These are phyloP conservation scores for Alternaria sp. DNA, from an alignment of 2,329 filamentous ascomycete species.

Conservation along the genomic window DNA sequence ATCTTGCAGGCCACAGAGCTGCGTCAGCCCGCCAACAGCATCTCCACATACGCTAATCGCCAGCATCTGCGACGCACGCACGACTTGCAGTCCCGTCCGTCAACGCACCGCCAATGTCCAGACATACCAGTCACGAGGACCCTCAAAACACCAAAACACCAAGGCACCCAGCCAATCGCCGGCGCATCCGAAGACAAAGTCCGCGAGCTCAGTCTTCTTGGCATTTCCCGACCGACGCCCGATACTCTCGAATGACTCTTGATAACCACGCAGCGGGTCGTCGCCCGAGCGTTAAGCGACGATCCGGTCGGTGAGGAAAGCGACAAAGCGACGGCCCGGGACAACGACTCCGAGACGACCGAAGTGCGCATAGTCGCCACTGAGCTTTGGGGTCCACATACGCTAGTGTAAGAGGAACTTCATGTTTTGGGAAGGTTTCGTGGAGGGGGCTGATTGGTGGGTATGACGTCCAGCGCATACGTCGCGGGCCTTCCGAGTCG, in stretches of 20 bases:
- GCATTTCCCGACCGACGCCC: background rate
- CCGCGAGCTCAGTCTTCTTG: constrained; percentile 5
- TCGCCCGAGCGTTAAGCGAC: constrained; percentile 14
- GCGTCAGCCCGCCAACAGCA: constrained; percentile 20
- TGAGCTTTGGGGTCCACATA: background rate
- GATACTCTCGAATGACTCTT: constrained; percentile 1
- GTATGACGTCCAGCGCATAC: background rate
- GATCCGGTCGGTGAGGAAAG: constrained; percentile 10
- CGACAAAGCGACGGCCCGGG: background rate
- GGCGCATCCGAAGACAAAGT: constrained; percentile 2
- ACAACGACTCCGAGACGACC: background rate
- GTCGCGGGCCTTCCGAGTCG: background rate
- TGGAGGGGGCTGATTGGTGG: background rate
- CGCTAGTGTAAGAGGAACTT: background rate
- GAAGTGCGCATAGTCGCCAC: background rate
- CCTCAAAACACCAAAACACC: background rate
- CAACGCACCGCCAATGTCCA: constrained; percentile 14
- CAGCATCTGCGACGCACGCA: constrained; percentile 16
- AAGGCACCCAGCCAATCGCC: constrained; percentile 18
- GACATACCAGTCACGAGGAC: constrained; percentile 18
- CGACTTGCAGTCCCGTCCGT: background rate
- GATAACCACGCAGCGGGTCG: constrained; percentile 9
- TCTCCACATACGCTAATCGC: constrained; percentile 40
- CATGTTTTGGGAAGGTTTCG: background rate
- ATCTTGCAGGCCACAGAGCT: constrained; percentile 10